Conservation (phyloP, 2,329 filamentous ascomycete genomes). For the Emmonsiellopsis sp. region DNA sequence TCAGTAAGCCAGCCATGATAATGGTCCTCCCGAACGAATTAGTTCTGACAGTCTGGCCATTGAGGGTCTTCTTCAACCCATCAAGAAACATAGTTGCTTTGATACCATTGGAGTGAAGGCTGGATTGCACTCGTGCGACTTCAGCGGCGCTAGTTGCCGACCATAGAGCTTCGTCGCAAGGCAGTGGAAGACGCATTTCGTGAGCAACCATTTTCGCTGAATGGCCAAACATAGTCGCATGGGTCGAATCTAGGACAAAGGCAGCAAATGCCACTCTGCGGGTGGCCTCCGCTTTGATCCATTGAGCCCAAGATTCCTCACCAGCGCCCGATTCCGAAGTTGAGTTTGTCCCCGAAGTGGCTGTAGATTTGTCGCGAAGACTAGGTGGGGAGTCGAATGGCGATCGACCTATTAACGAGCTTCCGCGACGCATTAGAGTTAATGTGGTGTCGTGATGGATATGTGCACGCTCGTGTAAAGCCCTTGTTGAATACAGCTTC, state of each 20-base stretch:
- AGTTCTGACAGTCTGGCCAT: conserved; percentile 74
- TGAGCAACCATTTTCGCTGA: conserved; percentile 95
- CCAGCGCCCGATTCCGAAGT: conserved; percentile 59
- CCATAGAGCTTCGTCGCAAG: conserved; percentile 90
- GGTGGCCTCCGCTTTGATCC: conserved; percentile 91
- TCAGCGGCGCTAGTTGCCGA: conserved; percentile 80
- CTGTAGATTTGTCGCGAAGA: conserved; percentile 46
- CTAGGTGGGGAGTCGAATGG: conserved; percentile 77
- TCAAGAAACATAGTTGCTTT: conserved; percentile 84
- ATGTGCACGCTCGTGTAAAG: conserved; percentile 86
- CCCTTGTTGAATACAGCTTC: conserved; percentile 93
- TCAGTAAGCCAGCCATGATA: conserved; percentile 86
- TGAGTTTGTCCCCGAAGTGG: conserved; percentile 32
- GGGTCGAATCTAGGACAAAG: conserved; percentile 90
- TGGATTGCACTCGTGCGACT: conserved; percentile 73
- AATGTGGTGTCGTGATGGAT: conserved; percentile 95
- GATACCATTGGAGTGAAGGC: conserved; percentile 68
- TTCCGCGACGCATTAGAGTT: conserved; percentile 87
- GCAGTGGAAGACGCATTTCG: conserved; percentile 82
- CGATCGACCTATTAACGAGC: conserved; percentile 79
- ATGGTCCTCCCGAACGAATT: conserved; percentile 91
- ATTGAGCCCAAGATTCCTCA: conserved; percentile 90
- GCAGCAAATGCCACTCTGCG: conserved; percentile 84
- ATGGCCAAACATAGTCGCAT: conserved; percentile 96
- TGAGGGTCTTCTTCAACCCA: conserved; percentile 79